Conservation (phyloP, 2,329 filamentous ascomycete genomes). For the Ascocoryne sarcoides region DNA sequence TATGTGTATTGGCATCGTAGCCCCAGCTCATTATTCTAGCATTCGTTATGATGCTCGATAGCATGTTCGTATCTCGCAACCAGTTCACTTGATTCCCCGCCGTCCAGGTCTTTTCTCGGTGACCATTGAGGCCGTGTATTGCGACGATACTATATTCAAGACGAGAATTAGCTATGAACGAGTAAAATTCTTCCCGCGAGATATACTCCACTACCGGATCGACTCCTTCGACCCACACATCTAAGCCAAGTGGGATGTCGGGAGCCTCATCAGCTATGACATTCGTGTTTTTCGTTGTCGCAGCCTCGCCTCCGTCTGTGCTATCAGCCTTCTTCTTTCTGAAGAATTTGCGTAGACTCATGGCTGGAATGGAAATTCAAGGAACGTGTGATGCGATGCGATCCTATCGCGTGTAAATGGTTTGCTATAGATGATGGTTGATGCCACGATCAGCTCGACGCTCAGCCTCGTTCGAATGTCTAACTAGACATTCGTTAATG, state of each 20-base stretch:
- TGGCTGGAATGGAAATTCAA: conserved; percentile 1
- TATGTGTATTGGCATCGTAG: conserved; percentile 27
- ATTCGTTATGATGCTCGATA: conserved; percentile 26
- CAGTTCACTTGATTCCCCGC: conserved; percentile 21
- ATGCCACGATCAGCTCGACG: too few relatives aligned
- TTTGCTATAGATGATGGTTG: too few relatives aligned
- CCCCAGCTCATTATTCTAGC: conserved; percentile 31
- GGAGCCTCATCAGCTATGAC: conserved; percentile 1
- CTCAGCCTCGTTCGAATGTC: too few relatives aligned
- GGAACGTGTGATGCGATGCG: neutral
- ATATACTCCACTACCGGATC: conserved; percentile 12
- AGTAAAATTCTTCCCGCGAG: conserved; percentile 3
- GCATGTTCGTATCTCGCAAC: conserved; percentile 23
- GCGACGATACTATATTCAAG: conserved; percentile 24
- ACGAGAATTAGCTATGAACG: conserved; percentile 7
- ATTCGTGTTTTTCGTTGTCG: conserved; percentile 1
- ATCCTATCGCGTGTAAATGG: too few relatives aligned
- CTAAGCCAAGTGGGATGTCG: conserved; percentile 8
- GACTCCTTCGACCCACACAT: conserved; percentile 11
- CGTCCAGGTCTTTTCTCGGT: conserved; percentile 26
- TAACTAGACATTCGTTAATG: too few relatives aligned
- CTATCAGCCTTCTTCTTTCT: conserved; percentile 1
- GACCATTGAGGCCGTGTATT: conserved; percentile 27
- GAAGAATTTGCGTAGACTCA: neutral
- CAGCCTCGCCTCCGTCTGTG: conserved; percentile 8